Base-by-base conservation (phyloP, 2,329 filamentous ascomycete species). In the Penicillium occitanis region DNA sequence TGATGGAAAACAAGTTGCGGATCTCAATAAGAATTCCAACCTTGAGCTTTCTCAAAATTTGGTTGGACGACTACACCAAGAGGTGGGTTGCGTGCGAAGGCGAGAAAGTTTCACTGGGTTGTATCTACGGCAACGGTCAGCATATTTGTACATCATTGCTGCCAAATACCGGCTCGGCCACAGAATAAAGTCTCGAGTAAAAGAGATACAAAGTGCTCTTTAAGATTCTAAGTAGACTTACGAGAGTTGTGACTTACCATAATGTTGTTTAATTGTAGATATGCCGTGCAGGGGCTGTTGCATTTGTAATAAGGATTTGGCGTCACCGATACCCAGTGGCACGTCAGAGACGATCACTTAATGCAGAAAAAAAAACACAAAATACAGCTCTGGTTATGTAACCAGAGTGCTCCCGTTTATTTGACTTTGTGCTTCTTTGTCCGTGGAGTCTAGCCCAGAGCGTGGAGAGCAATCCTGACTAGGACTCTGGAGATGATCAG, bases 111-210 rank as follows among this genome's bases (percentile, higher is more conserved):
- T 66, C 44, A 59, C 61, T 63, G 17, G 53, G 44, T 37, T 66
- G 60, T 63, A 63, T 66, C 65, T 66, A 60, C 55, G 44, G 42
- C 60, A 62, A 63, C 53, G 44, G 55, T 66, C 65, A 66, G 65
- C 65, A 66, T 66, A 63, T 58, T 66, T 66, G 53, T 53, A 53
- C 53, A 66, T 60, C 22, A 59, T 63, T 60, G 53, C 46, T 53
- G 30, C 37, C 51, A 66, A 50, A 66, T 63, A 58, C 62, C 28
- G 22, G 37, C 51, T 35, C 40, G 28, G 28, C 28, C 61, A 63
- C 48, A 63, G 48, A 19, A 30, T 30, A 53, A 42, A 63, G 22
- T 22, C 22, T 33, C 61, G 17, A 30, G 25, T 33, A 63, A 51
- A 30, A 14, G 30, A 57, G 33, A 57, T 57, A 25, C 33, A 57